phyloP scores from a whole-genome alignment of 2,329 filamentous ascomycete species.

The Aspergillus novoparasiticus region DNA sequence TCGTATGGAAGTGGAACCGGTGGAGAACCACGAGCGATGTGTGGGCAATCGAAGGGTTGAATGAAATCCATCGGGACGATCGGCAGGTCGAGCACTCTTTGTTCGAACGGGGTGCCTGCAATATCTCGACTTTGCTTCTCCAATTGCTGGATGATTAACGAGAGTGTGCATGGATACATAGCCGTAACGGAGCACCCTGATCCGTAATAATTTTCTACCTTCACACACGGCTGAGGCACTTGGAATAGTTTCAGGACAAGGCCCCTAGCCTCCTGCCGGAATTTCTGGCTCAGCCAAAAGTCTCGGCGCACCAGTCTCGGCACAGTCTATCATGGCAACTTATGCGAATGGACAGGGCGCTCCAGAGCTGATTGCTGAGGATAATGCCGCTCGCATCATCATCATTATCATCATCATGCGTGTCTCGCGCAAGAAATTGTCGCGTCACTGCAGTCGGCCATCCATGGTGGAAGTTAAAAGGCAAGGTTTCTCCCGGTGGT shows the following conservation, averaged over 20 bases:
- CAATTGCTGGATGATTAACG: background rate
- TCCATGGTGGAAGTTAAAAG: constrained; percentile 1
- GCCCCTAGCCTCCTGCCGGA: background rate
- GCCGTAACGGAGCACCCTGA: background rate
- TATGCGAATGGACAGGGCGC: background rate
- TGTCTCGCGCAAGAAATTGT: background rate
- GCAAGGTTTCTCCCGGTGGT: background rate
- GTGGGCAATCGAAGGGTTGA: background rate
- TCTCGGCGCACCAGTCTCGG: constrained; percentile 10
- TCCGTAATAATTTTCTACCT: background rate
- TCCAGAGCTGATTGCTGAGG: background rate
- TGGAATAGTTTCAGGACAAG: background rate
- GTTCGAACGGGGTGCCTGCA: background rate
- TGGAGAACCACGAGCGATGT: background rate
- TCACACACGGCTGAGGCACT: background rate
- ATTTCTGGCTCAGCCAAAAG: background rate
- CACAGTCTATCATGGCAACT: background rate
- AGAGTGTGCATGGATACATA: background rate
- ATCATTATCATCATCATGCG: background rate
- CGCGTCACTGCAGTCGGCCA: background rate
- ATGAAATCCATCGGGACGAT: background rate
- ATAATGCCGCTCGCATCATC: constrained; percentile 4
- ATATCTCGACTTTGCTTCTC: background rate
- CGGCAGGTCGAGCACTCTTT: background rate
- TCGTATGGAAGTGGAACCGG: background rate